These are phyloP conservation scores for Brassica incana DNA, from an alignment of 345 rosid genomes.

Conservation along the genomic window DNA sequence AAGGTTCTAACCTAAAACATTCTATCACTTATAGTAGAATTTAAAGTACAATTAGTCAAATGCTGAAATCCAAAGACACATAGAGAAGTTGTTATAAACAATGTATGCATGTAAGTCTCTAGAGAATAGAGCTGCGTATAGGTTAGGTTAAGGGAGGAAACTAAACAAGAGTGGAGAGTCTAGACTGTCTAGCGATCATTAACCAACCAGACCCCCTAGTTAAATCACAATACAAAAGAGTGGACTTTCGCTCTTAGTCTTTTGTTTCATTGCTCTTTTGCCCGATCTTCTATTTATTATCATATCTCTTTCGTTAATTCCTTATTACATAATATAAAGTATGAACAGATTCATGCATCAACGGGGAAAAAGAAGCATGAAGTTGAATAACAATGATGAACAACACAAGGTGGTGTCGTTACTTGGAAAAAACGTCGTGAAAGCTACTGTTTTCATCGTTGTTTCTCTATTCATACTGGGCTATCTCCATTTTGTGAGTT, in stretches of 20 bases:
- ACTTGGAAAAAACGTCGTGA: neutral
- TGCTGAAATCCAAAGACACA: neutral
- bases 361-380: neutral
- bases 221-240: neutral
- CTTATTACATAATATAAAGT: neutral
- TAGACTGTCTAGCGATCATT: neutral
- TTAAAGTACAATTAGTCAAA: neutral
- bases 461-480: conserved; percentile 19
- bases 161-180: neutral
- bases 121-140: neutral
- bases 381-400: neutral
- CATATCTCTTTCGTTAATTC: neutral
- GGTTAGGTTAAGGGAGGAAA: neutral
- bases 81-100: neutral
- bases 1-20: neutral
- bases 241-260: conserved; percentile 1
- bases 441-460: conserved; percentile 11
- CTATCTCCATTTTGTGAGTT: conserved; percentile 21
- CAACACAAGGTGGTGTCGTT: neutral
- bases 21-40: neutral
- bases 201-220: neutral
- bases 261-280: neutral
- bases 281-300: neutral
- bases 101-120: neutral
- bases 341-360: neutral